phyloP scores from a whole-genome alignment of 768 basidiomycete species.

The Sporobolomyces pararoseus region DNA sequence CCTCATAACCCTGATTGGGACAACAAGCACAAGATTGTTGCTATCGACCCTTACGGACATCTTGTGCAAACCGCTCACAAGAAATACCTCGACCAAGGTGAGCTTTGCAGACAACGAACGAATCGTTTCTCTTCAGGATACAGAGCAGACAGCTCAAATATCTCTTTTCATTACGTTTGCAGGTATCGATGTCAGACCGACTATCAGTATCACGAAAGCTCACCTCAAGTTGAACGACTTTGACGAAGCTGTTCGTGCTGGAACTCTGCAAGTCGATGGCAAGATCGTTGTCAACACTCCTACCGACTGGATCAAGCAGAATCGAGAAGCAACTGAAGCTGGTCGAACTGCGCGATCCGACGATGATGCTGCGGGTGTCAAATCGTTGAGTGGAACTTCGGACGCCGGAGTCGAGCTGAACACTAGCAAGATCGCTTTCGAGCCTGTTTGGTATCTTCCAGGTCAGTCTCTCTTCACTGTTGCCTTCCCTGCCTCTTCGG shows the following conservation, averaged over 20 bases:
- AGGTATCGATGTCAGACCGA: conserved; percentile 81
- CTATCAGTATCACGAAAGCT: conserved; percentile 83
- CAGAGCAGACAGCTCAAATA: background rate
- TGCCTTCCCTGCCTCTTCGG: background rate
- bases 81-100: conserved; percentile 57
- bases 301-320: conserved; percentile 52
- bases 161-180: background rate
- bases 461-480: background rate
- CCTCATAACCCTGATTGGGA: conserved; percentile 74
- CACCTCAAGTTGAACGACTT: conserved; percentile 93
- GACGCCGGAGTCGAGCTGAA: conserved; percentile 77
- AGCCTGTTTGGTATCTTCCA: conserved; percentile 71
- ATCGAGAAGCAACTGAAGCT: conserved; percentile 52
- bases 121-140: background rate
- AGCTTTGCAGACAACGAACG: conserved; percentile 31
- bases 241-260: conserved; percentile 71
- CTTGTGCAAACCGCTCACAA: conserved; percentile 70
- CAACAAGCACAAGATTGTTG: conserved; percentile 74
- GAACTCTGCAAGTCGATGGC: conserved; percentile 72
- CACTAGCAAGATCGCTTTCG: conserved; percentile 88
- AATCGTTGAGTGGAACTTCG: conserved; percentile 34
- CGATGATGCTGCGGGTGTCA: conserved; percentile 46
- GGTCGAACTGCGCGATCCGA: conserved; percentile 61
- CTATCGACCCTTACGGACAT: conserved; percentile 91
- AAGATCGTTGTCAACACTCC: conserved; percentile 70